Conservation (phyloP, 805 yeast species). For the Clavispora phyllophila region DNA sequence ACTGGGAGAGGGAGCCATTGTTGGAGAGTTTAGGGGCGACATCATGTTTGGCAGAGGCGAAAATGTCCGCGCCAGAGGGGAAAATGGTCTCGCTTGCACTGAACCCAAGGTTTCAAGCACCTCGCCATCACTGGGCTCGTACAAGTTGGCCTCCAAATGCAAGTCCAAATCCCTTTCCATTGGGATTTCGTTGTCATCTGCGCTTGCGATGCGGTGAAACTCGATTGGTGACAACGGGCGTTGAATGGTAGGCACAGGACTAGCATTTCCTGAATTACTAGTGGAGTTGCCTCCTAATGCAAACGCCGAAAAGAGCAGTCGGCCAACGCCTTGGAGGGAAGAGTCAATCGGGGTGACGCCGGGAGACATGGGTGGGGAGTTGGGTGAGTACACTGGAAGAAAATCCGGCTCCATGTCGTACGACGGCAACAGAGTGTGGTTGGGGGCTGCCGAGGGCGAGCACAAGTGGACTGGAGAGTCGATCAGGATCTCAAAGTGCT, state of each 20-base stretch:
- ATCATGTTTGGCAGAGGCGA: slow-evolving; percentile 20
- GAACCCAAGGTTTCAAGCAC: slow-evolving; percentile 10
- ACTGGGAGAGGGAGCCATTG: slow-evolving; percentile 6
- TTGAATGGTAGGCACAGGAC: not conserved
- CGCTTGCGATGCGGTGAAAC: slow-evolving; percentile 26
- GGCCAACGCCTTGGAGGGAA: slow-evolving; percentile 4
- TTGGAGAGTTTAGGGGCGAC: slow-evolving; percentile 40
- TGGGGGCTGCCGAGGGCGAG: slow-evolving; percentile 73
- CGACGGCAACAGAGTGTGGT: slow-evolving; percentile 72
- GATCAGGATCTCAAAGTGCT: slow-evolving; percentile 89
- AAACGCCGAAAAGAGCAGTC: slow-evolving; percentile 3
- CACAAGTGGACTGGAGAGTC: slow-evolving; percentile 90
- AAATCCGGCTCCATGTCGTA: slow-evolving; percentile 37
- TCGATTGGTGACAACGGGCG: slow-evolving; percentile 8
- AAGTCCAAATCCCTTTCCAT: slow-evolving; percentile 33
- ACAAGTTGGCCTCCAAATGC: slow-evolving; percentile 44
- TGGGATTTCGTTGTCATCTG: slow-evolving; percentile 26
- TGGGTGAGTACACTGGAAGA: slow-evolving; percentile 22
- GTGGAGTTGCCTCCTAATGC: not conserved
- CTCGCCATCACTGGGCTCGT: slow-evolving; percentile 47
- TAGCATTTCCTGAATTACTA: not conserved
- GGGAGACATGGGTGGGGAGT: slow-evolving; percentile 52
- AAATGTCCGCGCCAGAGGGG: slow-evolving; percentile 8
- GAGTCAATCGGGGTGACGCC: slow-evolving; percentile 45
- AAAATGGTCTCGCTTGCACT: slow-evolving; percentile 15